Evolutionary conservation across 306 rosid genomes (phyloP).

Genomic region (Cyamopsis tetragonoloba): DNA sequence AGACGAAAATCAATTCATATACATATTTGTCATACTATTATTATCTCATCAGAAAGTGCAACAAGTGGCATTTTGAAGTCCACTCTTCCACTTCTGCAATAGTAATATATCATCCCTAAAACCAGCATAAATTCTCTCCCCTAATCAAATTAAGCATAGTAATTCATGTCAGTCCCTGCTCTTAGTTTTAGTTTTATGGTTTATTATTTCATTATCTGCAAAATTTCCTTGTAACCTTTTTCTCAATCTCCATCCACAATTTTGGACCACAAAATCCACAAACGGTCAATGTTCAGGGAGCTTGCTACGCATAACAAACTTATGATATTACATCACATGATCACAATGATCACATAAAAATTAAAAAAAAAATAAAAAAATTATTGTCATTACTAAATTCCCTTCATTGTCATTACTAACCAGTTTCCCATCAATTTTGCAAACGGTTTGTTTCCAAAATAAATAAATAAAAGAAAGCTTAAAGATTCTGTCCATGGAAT

Average conservation of each 20-base stretch:
- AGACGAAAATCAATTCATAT: not conserved
- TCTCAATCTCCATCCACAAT: not conserved
- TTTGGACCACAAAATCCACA: not conserved
- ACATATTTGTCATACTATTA: not conserved
- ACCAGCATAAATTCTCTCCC: not conserved
- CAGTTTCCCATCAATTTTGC: not conserved
- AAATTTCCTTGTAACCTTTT: not conserved
- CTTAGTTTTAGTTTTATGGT: not conserved
- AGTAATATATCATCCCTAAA: not conserved
- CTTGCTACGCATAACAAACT: not conserved
- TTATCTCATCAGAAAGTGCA: not conserved
- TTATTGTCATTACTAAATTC: too few species aligned
- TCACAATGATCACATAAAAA: too few species aligned
- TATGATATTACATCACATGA: too few species aligned
- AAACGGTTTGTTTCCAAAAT: not conserved
- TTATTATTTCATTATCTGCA: not conserved
- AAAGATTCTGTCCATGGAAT: slow-evolving; percentile 2
- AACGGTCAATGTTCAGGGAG: not conserved
- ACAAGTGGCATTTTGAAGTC: not conserved
- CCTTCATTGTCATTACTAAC: too few species aligned
- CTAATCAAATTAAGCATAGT: not conserved
- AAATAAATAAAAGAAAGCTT: not conserved
- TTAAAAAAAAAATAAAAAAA: too few species aligned
- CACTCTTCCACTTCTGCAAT: not conserved
- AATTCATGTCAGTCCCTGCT: not conserved